These are phyloP conservation scores for Aspergillus affinis DNA, from an alignment of 495 filamentous ascomycete genomes.

Conservation along the genomic window DNA sequence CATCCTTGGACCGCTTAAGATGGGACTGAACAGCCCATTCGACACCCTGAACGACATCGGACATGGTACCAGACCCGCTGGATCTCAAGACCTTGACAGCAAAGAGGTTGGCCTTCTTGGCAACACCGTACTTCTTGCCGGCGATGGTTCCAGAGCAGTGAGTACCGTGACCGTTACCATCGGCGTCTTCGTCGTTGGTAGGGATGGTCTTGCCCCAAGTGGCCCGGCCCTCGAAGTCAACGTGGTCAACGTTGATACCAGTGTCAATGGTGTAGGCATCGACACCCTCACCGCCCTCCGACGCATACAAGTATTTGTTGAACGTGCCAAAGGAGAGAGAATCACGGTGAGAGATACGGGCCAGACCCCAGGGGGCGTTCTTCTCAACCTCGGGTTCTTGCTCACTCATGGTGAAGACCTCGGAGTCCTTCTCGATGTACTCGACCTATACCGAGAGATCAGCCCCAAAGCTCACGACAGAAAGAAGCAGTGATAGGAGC, in stretches of 20 bases:
- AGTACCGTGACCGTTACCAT: constrained; percentile 98
- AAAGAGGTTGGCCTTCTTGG: constrained; percentile 95
- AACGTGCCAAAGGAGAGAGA: constrained; percentile 83
- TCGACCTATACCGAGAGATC: constrained; percentile 65
- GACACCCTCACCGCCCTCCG: constrained; percentile 92
- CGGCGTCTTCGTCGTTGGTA: constrained; percentile 73
- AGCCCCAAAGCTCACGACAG: constrained; percentile 12
- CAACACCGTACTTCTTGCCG: constrained; percentile 98
- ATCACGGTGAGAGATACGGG: constrained; percentile 94
- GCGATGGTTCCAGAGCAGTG: constrained; percentile 98
- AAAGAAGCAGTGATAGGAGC: neutral
- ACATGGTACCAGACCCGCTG: constrained; percentile 97
- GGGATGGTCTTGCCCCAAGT: constrained; percentile 97
- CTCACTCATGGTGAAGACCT: constrained; percentile 74
- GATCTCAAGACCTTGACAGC: constrained; percentile 98
- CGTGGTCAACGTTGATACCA: constrained; percentile 88
- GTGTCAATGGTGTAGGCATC: constrained; percentile 99
- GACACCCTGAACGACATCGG: constrained; percentile 96
- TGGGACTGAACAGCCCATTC: constrained; percentile 89
- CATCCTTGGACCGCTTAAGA: constrained; percentile 65
- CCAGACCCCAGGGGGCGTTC: constrained; percentile 95
- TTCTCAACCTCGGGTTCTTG: constrained; percentile 59
- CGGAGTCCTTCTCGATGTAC: constrained; percentile 91
- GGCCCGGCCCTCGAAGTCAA: constrained; percentile 95
- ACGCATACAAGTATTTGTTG: constrained; percentile 96